A percentile compares a stretch with the other conserved stretches of the same genome.
phyloP scores from a whole-genome alignment of 2,329 filamentous ascomycete genomes.

The Ophiocordyceps camponoti-rufipedis region DNA sequence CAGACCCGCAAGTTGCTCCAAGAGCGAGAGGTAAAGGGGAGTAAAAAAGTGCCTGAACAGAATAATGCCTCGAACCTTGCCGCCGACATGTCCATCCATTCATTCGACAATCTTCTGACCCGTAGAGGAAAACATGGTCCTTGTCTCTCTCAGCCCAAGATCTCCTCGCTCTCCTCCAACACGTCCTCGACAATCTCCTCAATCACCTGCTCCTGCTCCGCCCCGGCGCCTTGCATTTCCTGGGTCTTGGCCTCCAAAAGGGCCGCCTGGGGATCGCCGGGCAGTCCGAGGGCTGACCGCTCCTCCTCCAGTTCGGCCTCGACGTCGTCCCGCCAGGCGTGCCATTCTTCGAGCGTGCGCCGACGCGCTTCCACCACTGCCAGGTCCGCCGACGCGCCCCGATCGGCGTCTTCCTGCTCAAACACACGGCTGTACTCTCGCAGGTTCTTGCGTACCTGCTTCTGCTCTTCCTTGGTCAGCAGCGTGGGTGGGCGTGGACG shows the following conservation, averaged over 20 bases:
- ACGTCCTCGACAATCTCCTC: constrained; percentile 83
- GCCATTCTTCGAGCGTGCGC: constrained; percentile 72
- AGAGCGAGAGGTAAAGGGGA: too few relatives aligned
- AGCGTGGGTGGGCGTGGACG: constrained; percentile 81
- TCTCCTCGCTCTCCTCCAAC: constrained; percentile 70
- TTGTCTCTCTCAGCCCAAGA: constrained; percentile 18
- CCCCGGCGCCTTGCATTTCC: constrained; percentile 31
- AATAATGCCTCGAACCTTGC: background rate
- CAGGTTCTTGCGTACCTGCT: constrained; percentile 93
- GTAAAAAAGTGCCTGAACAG: background rate
- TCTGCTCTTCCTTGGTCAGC: constrained; percentile 91
- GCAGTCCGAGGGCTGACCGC: constrained; percentile 46
- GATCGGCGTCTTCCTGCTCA: constrained; percentile 86
- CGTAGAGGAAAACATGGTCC: background rate
- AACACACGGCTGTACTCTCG: constrained; percentile 91
- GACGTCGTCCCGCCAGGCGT: constrained; percentile 60
- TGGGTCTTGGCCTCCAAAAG: constrained; percentile 38
- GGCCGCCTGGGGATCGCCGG: constrained; percentile 44
- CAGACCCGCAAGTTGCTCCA: background rate
- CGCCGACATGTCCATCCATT: background rate
- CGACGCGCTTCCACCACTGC: constrained; percentile 82
- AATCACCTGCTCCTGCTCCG: constrained; percentile 59
- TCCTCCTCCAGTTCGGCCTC: constrained; percentile 58
- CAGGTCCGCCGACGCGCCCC: constrained; percentile 82
- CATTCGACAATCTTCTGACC: background rate